These are phyloP conservation scores for Calocybe gangraenosa DNA, from an alignment of 768 basidiomycete genomes.

Conservation along the genomic window DNA sequence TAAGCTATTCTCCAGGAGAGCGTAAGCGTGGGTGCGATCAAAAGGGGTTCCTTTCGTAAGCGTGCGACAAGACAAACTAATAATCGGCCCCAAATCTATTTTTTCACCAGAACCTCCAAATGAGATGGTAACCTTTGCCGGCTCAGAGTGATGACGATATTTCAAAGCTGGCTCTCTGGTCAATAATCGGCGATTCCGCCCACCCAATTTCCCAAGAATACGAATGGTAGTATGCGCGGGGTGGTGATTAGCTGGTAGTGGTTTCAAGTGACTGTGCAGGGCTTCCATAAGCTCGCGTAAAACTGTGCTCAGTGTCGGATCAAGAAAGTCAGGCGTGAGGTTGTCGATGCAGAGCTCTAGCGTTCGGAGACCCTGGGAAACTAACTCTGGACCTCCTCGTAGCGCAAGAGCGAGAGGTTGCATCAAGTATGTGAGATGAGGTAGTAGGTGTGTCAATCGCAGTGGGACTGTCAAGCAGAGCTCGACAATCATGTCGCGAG, in stretches of 20 bases:
- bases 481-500: slow-evolving; percentile 92
- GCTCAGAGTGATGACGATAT: slow-evolving; percentile 66
- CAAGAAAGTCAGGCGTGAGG: slow-evolving; percentile 94
- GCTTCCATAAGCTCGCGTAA: slow-evolving; percentile 93
- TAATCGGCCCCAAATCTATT: slow-evolving; percentile 65
- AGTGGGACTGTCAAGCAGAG: slow-evolving; percentile 95
- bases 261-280: slow-evolving; percentile 85
- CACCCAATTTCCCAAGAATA: slow-evolving; percentile 94
- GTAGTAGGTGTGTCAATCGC: slow-evolving; percentile 91
- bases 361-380: slow-evolving; percentile 93
- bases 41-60: slow-evolving; percentile 46
- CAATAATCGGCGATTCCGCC: slow-evolving; percentile 84
- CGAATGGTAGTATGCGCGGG: slow-evolving; percentile 94
- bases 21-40: slow-evolving; percentile 59
- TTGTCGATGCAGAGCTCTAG: slow-evolving; percentile 99
- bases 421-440: slow-evolving; percentile 94
- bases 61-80: slow-evolving; percentile 59
- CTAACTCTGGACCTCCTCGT: slow-evolving; percentile 81
- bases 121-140: slow-evolving; percentile 66
- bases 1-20: slow-evolving; percentile 66
- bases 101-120: slow-evolving; percentile 65
- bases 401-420: slow-evolving; percentile 91
- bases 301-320: slow-evolving; percentile 91
- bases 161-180: slow-evolving; percentile 74
- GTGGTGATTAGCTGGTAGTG: slow-evolving; percentile 82